These are phyloP conservation scores for Tricholoma furcatifolium DNA, from an alignment of 768 basidiomycete species.

Conservation along the genomic window DNA sequence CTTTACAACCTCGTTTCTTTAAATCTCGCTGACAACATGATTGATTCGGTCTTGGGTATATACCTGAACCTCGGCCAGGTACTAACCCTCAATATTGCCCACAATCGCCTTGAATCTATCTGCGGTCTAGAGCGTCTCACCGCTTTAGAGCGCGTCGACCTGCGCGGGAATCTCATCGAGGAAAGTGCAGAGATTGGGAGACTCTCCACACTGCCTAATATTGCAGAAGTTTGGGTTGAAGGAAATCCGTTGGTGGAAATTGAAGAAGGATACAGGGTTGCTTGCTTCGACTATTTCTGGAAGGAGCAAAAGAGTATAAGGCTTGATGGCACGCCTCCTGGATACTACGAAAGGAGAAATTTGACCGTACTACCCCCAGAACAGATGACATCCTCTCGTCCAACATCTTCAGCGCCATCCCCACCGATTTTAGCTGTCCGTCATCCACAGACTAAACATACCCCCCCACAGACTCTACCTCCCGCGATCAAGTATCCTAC, in stretches of 20 bases:
- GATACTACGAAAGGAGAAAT: conserved; percentile 68
- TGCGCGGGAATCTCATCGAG: conserved; percentile 75
- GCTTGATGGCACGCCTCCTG: conserved; percentile 74
- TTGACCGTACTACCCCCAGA: conserved; percentile 48
- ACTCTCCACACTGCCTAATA: conserved; percentile 74
- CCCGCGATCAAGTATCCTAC: conserved; percentile 27
- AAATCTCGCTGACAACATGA: conserved; percentile 96
- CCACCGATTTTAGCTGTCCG: conserved; percentile 64
- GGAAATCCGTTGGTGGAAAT: conserved; percentile 79
- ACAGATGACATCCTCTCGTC: conserved; percentile 50
- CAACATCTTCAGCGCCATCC: conserved; percentile 48
- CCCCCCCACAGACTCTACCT: conserved; percentile 18
- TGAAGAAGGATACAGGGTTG: conserved; percentile 72
- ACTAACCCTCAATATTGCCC: conserved; percentile 73
- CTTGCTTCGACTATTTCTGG: conserved; percentile 82
- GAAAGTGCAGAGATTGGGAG: conserved; percentile 87
- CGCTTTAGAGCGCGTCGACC: conserved; percentile 82
- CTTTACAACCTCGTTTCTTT: conserved; percentile 86
- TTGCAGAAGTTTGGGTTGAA: conserved; percentile 78
- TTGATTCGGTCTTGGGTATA: conserved; percentile 91
- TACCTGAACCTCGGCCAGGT: conserved; percentile 80
- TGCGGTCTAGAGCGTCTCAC: conserved; percentile 91
- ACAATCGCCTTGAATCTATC: conserved; percentile 91
- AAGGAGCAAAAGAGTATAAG: conserved; percentile 76
- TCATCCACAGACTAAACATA: conserved; percentile 26